Base-by-base conservation (phyloP, 148 eudicot species). In the Rhododendron williamsianum region DNA sequence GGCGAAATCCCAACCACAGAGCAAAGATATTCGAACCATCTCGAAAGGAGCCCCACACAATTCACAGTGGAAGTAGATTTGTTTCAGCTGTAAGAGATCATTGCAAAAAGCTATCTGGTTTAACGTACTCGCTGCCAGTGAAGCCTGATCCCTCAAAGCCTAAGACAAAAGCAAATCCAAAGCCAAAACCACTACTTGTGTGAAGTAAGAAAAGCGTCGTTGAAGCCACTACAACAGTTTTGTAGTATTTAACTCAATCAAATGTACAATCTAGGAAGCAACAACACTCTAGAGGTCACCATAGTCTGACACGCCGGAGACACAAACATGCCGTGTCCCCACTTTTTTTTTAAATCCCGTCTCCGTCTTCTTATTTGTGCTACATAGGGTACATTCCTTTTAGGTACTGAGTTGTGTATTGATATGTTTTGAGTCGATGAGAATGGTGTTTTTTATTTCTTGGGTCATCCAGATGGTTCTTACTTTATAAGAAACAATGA, bases 91-190 rank as follows among this genome's bases (percentile, higher is more conserved):
- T 86, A 16, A 89, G 94, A 85, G 96, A 96, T 89, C 89, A 94
- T 58, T 96, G 96, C 81, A 95, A 94, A 86, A 91, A 90, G 90
- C 89, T 96, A 69, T 92, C 98, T 84, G 98, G 98, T 71, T 82
- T 88, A 38, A 82, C 86, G 86, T 88, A 91, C 86, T 71, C 90
- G 21, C 91, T 86, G 25, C 91, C 90, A 36, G 85, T 88, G 27
- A 93, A n/a, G n/a, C n/a, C n/a, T n/a, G n/a, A n/a, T n/a, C n/a
- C 88, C 9, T 80, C 84, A 48, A 94, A 91, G 90, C 88, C 91
- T 9, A 94, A 90, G 88, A 81, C 43, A 58, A 93, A 90, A 88
- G 13, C 73, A 67, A 67, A 25, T 25, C 87, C 91, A 16, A 94
- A 90, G 88, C 85, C 30, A 63, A 81, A 81, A 65, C 71, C 88